These are phyloP conservation scores for Pseudomonodictys pantanalensis DNA, from an alignment of 495 filamentous ascomycete species.

Conservation along the genomic window DNA sequence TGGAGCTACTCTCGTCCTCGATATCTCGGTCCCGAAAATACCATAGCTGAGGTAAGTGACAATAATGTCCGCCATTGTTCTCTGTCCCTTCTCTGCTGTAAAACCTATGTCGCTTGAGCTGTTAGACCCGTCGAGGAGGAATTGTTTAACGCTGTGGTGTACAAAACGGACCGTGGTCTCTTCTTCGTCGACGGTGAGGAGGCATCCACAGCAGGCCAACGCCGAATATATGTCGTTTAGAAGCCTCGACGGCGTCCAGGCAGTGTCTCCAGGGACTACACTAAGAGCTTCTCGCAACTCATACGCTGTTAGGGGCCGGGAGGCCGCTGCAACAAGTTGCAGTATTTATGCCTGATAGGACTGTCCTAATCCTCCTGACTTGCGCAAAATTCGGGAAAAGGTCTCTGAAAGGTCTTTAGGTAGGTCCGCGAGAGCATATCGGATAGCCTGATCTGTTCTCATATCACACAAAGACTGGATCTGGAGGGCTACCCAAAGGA, in stretches of 20 bases:
- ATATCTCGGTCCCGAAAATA: constrained; percentile 43
- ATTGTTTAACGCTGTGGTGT: constrained; percentile 48
- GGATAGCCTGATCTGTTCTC: constrained; percentile 46
- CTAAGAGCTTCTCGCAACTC: constrained; percentile 48
- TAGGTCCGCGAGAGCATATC: constrained; percentile 41
- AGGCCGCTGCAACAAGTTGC: constrained; percentile 38
- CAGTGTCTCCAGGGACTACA: constrained; percentile 40
- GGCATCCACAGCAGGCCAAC: constrained; percentile 45
- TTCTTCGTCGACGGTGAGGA: constrained; percentile 49
- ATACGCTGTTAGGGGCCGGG: constrained; percentile 42
- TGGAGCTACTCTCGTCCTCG: constrained; percentile 30
- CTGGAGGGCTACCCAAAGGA: constrained; percentile 50
- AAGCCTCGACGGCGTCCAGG: constrained; percentile 40
- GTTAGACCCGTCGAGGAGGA: constrained; percentile 37
- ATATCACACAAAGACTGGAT: constrained; percentile 43
- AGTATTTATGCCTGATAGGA: constrained; percentile 32
- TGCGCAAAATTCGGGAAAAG: constrained; percentile 44
- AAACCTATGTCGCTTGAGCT: constrained; percentile 28
- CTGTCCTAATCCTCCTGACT: constrained; percentile 25
- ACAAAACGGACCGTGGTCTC: constrained; percentile 42
- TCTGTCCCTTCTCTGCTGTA: constrained; percentile 31
- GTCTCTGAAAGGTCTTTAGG: constrained; percentile 45
- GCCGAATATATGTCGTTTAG: constrained; percentile 42
- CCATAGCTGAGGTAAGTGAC: constrained; percentile 47
- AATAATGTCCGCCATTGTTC: constrained; percentile 40